Evolutionary conservation across 148 eudicot genomes (phyloP), one percentile per base, ranked within the genome.

Genomic region (Dianthus caryophyllus): DNA sequence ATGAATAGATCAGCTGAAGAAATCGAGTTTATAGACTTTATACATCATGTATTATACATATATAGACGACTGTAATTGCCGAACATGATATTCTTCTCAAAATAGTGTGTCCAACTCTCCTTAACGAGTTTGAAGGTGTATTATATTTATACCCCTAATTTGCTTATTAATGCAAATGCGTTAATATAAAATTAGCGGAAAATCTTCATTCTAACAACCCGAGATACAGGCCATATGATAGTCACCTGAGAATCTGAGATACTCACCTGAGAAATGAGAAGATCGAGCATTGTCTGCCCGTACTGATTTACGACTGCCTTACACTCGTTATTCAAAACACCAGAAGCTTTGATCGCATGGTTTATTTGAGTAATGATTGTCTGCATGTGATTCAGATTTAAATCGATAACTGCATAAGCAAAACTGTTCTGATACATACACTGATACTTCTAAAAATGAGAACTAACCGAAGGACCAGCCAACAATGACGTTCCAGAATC

Each of bases 401-500:
- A 18, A 27, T 63, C 27, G 59, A 63, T 63, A 27, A 56, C 49
- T 51, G 21, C 31, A 6, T 63, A n/a, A 31, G 64, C 6, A n/a
- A 1, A 30, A n/a, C 41, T 27, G 29, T 29, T 56, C 38, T 27
- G 38, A 56, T 56, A 53, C 4, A 2, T 47, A 12, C 4, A 9
- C 17, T 9, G 50, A 8, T 33, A 8, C 3, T 46, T 5, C 49
- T 26, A 38, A 60, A 48, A 60, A 17, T 22, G 15, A 25, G 69
- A 16, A 36, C 88, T 53, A 71, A 94, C 99, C 76, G 92, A 77
- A 55, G 99, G 99, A 62, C 99, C 99, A 2, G 97, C 90, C 55
- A 94, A 41, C 71, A 90, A 81, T 58, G 99, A 94, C 67, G 99
- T 94, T 63, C 99, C 99, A 61, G 97, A 90, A 84, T 94, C 99